Percentiles rank a stretch among this genome's conserved stretches.
phyloP scores from a whole-genome alignment of 164 flowering plant species.

The Sextonia rubra region DNA sequence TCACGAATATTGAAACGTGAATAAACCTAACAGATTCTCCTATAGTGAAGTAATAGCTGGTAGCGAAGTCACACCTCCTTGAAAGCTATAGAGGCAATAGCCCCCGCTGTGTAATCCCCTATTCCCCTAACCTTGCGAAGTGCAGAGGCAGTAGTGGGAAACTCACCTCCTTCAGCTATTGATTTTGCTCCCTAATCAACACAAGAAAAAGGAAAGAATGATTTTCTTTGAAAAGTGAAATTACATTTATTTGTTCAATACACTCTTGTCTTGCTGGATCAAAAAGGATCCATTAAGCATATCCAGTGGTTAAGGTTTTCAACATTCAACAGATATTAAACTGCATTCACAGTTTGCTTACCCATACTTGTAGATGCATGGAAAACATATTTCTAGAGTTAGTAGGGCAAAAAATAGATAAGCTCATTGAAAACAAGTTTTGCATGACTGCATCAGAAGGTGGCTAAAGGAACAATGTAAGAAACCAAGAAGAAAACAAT shows the following conservation, averaged over 20 bases:
- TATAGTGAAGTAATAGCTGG: background rate
- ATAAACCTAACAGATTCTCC: background rate
- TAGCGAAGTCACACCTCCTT: constrained; percentile 39
- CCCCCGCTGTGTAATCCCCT: constrained; percentile 95
- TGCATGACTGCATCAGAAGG: background rate
- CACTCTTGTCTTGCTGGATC: background rate
- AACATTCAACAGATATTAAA: background rate
- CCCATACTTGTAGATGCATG: background rate
- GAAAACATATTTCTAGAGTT: background rate
- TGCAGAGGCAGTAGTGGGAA: constrained; percentile 55
- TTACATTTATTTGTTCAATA: background rate
- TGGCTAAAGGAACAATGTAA: too few relatives aligned
- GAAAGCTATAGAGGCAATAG: constrained; percentile 92
- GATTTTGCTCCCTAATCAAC: constrained; percentile 76
- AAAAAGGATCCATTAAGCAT: background rate
- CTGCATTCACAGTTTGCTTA: background rate
- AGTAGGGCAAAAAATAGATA: background rate
- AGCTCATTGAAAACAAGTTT: background rate
- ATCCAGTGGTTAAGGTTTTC: background rate
- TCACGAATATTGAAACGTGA: background rate
- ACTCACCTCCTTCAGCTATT: constrained; percentile 58
- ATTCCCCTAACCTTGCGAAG: constrained; percentile 72
- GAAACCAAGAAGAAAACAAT: background rate
- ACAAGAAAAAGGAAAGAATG: background rate
- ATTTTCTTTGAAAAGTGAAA: background rate